Evolutionary conservation across 2,329 filamentous ascomycete genomes (phyloP), one percentile per base, ranked within the genome.

Genomic region (Epichloe aotearoae): DNA sequence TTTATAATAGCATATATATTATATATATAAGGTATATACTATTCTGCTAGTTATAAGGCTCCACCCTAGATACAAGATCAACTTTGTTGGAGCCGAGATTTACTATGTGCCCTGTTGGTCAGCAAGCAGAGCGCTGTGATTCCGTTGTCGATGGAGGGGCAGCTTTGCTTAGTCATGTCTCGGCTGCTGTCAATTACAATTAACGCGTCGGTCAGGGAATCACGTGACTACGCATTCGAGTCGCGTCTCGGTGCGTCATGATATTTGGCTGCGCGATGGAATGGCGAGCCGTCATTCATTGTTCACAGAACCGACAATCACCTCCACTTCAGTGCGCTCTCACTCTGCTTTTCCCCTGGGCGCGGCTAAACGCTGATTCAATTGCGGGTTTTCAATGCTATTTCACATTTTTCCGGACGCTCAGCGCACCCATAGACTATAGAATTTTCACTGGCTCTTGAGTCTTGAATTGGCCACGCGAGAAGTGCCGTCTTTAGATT

Each of bases 171-270:
- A 52, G 50, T 52, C 50, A 52, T 33, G 11, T 5, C 7, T 39
- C 17, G 11, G 15, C 39, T 12, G 36, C 34, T 15, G 30, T 38
- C 38, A 37, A 46, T 53, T 33, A 45, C 38, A 37, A 46, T 53
- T 33, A 45, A 50, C 52, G 52, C 49, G 46, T 40, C 37, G 15
- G 20, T 30, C 54, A 20, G 15, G 50, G 57, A 3, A 23, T 30
- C 52, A 48, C 64, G 64, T 69, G 66, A 67, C 55, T 53, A 53
- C 66, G 65, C 57, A 61, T 51, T 56, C 45, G 50, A 58, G 59
- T 67, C 66, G 66, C 64, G 66, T 68, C 54, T 53, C 51, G 33
- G 19, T 56, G 56, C 54, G 54, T 61, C 61, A 59, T 59, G 54
- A 57, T 50, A 58, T 48, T 55, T 55, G 47, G 37, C 23, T 36